These are phyloP conservation scores for Alternaria dauci DNA, from an alignment of 2,329 filamentous ascomycete genomes.

Conservation along the genomic window DNA sequence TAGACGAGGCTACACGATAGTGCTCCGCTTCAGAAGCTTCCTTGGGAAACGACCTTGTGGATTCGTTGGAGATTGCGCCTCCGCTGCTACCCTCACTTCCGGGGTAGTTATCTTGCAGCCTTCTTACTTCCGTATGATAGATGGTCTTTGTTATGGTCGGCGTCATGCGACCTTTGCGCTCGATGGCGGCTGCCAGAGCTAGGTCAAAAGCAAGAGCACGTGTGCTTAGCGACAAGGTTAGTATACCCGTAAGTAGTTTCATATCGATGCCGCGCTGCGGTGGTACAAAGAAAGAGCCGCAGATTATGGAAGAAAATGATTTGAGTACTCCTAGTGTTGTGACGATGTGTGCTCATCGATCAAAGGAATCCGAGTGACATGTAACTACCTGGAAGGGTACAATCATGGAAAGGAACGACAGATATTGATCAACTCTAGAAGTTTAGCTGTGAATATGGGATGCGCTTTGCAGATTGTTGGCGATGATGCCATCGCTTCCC, in stretches of 20 bases:
- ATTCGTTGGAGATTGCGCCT: not conserved
- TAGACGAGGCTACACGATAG: not conserved
- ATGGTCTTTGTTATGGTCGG: not conserved
- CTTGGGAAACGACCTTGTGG: not conserved
- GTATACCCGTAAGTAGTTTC: not conserved
- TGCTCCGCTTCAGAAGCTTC: not conserved
- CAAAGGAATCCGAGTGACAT: not conserved
- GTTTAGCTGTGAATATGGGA: not conserved
- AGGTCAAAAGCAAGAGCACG: not conserved
- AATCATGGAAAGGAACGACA: not conserved
- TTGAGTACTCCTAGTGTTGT: not conserved
- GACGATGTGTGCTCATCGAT: not conserved
- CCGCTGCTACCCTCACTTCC: not conserved
- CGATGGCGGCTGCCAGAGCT: not conserved
- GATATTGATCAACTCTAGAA: not conserved
- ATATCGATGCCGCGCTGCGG: not conserved
- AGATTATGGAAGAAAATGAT: not conserved
- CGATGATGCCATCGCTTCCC: not conserved
- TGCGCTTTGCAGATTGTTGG: not conserved
- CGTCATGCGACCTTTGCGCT: not conserved
- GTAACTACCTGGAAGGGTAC: not conserved
- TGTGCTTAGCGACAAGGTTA: not conserved
- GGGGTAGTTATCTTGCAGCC: not conserved
- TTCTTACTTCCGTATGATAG: not conserved
- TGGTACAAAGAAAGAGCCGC: not conserved